Evolutionary conservation across 179 eudicot genomes (phyloP).

Genomic region (Pouteria campechiana): DNA sequence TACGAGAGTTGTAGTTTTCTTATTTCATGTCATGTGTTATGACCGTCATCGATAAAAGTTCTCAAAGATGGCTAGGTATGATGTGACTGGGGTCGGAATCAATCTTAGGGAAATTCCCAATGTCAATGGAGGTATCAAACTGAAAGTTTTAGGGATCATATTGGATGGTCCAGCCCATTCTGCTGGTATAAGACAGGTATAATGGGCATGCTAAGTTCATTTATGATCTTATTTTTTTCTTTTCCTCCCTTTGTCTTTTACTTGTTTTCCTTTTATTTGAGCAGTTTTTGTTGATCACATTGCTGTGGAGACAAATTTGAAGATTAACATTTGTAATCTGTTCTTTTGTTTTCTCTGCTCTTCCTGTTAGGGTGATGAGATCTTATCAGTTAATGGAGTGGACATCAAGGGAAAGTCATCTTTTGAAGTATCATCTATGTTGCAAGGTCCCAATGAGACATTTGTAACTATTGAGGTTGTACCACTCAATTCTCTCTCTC

Average conservation of each 20-base stretch:
- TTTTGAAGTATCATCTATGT: constrained; percentile 76
- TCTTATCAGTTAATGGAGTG: constrained; percentile 71
- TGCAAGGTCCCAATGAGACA: constrained; percentile 93
- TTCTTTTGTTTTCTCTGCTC: neutral
- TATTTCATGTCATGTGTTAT: constrained; percentile 53
- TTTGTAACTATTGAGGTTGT: constrained; percentile 69
- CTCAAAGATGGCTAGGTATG: constrained; percentile 98
- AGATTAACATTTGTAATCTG: no score
- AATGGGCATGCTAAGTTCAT: constrained; percentile 3
- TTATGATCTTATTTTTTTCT: constrained; percentile 1
- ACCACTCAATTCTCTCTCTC: neutral
- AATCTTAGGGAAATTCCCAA: constrained; percentile 83
- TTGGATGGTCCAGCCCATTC: constrained; percentile 87
- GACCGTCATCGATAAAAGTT: constrained; percentile 49
- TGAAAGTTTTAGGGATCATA: constrained; percentile 83
- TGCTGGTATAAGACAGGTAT: constrained; percentile 92
- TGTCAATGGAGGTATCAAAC: constrained; percentile 52
- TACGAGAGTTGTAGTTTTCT: constrained; percentile 33
- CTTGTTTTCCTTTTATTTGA: neutral
- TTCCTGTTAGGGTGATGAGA: constrained; percentile 70
- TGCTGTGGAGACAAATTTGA: no score
- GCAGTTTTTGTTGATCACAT: neutral
- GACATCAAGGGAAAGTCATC: constrained; percentile 80
- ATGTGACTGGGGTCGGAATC: constrained; percentile 93
- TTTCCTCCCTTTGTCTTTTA: neutral